Percentiles rank a stretch among this genome's conserved stretches.
phyloP scores from a whole-genome alignment of 768 basidiomycete genomes.

The Tephrocybe sp. region DNA sequence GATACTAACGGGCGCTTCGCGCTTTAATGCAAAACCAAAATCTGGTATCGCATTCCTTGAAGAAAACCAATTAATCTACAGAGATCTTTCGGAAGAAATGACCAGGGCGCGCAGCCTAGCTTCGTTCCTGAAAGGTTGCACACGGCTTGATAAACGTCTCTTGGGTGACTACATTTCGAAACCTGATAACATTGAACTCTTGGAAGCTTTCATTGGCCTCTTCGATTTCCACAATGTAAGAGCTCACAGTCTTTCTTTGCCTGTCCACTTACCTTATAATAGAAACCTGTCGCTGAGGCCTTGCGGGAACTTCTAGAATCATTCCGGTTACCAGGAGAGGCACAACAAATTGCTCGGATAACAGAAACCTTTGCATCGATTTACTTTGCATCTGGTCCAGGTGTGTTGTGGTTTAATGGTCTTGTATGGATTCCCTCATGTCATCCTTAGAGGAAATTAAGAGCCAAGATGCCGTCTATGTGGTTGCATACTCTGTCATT shows the following conservation, averaged over 20 bases:
- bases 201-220: conserved; percentile 83
- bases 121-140: conserved; percentile 79
- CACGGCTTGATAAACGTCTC: conserved; percentile 87
- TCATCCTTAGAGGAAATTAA: conserved; percentile 73
- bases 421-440: conserved; percentile 1
- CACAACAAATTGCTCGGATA: conserved; percentile 91
- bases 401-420: conserved; percentile 37
- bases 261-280: not conserved
- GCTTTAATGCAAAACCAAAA: conserved; percentile 94
- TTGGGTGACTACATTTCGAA: conserved; percentile 92
- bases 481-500: conserved; percentile 93
- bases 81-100: conserved; percentile 54
- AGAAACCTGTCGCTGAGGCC: conserved; percentile 96
- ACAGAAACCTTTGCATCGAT: conserved; percentile 93
- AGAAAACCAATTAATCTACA: conserved; percentile 86
- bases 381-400: conserved; percentile 84
- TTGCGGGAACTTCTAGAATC: conserved; percentile 93
- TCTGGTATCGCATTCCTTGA: conserved; percentile 87
- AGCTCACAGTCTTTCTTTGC: conserved; percentile 9
- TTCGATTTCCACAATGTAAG: conserved; percentile 89
- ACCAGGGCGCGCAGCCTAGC: conserved; percentile 74
- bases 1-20: conserved; percentile 76
- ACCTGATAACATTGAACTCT: conserved; percentile 80
- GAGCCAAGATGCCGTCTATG: conserved; percentile 89
- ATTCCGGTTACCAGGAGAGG: conserved; percentile 93